Conservation (phyloP, 805 yeast species). For the Metschnikowia anglica region DNA sequence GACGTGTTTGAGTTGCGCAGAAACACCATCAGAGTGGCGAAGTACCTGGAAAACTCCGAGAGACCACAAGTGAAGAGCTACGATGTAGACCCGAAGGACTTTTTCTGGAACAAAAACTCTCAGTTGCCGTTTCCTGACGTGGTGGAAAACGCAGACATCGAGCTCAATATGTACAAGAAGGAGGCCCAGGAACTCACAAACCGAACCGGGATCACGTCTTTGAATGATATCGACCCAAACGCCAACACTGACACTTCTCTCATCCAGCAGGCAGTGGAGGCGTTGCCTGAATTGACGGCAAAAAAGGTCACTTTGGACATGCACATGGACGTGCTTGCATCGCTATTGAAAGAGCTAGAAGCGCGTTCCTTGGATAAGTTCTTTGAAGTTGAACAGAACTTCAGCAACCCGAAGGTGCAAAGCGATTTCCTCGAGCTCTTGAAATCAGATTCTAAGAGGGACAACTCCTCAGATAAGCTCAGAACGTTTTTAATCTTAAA, state of each 20-base stretch:
- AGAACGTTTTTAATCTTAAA: conserved; percentile 84
- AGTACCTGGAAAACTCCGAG: conserved; percentile 28
- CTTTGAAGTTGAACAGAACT: conserved; percentile 90
- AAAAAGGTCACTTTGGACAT: conserved; percentile 86
- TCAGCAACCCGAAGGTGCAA: conserved; percentile 58
- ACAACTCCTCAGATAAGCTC: conserved; percentile 73
- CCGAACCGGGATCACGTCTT: conserved; percentile 67
- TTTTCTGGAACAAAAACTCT: conserved; percentile 84
- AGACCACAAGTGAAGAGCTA: conserved; percentile 51
- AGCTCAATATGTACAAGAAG: conserved; percentile 73
- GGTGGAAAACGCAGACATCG: conserved; percentile 93
- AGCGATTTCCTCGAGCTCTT: conserved; percentile 60
- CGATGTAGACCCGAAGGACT: conserved; percentile 91
- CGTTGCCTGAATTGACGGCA: conserved; percentile 87
- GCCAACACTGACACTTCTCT: conserved; percentile 58
- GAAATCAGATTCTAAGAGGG: conserved; percentile 50
- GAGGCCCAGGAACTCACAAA: conserved; percentile 86
- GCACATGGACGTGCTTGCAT: conserved; percentile 94
- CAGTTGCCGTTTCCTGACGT: conserved; percentile 96
- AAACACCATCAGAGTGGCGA: conserved; percentile 70
- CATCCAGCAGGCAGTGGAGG: conserved; percentile 84
- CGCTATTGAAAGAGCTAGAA: conserved; percentile 77
- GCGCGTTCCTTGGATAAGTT: conserved; percentile 85
- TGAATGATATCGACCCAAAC: conserved; percentile 70
- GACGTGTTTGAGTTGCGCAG: conserved; percentile 83